Percentiles rank a stretch among this genome's conserved stretches.
phyloP scores from a whole-genome alignment of 306 rosid genomes.

The Castanea sativa region DNA sequence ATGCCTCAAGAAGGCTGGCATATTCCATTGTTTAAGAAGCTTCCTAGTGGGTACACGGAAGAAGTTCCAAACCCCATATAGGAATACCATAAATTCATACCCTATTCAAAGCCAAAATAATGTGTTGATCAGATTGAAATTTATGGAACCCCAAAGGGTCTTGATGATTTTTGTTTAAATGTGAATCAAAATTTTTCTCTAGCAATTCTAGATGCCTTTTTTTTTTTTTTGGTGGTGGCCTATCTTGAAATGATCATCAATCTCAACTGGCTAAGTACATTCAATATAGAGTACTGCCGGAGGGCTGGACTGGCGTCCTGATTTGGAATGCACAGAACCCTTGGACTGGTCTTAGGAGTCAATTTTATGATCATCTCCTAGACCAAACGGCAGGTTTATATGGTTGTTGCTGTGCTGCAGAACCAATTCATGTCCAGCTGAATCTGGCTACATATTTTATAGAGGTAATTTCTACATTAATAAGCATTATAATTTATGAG shows the following conservation, averaged over 20 bases:
- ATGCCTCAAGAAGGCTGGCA: constrained; percentile 91
- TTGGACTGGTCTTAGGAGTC: constrained; percentile 97
- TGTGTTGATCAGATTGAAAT: constrained; percentile 77
- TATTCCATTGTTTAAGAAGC: constrained; percentile 75
- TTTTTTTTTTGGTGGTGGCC: constrained; percentile 17
- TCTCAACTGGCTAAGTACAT: constrained; percentile 90
- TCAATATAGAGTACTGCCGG: constrained; percentile 87
- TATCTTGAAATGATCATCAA: constrained; percentile 36
- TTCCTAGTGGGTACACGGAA: constrained; percentile 57
- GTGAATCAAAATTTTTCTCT: constrained; percentile 37
- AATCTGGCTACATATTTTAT: constrained; percentile 70
- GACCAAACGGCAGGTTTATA: constrained; percentile 95
- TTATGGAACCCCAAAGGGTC: constrained; percentile 76
- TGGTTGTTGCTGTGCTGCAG: constrained; percentile 88
- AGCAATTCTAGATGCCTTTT: constrained; percentile 15
- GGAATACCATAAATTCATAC: constrained; percentile 90
- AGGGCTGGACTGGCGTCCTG: constrained; percentile 83
- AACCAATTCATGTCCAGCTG: constrained; percentile 89
- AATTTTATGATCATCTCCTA: constrained; percentile 88
- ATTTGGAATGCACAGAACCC: constrained; percentile 98
- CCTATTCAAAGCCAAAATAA: constrained; percentile 77
- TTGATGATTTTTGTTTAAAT: constrained; percentile 86
- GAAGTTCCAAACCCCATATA: constrained; percentile 93
- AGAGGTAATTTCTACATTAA: constrained; percentile 47
- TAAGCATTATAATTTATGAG: constrained; percentile 10